Base-by-base conservation (phyloP, 768 basidiomycete genomes). In the Hirschioporus abietinus region DNA sequence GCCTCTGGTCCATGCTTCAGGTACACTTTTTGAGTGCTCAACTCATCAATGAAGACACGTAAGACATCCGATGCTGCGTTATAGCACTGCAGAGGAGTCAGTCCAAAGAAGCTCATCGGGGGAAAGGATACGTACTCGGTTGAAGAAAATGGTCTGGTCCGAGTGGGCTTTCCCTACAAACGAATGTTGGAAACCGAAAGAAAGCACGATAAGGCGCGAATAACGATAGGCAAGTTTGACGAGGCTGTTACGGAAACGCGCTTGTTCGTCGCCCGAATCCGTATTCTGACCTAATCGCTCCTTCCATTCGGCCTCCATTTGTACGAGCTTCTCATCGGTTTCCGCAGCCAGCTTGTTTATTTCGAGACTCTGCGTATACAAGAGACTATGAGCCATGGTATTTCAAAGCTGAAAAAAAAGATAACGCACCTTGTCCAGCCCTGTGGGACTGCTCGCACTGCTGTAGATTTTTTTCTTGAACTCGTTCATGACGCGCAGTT, bases 1-100 rank as follows among this genome's bases (percentile, higher is more conserved):
- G 89, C 87, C 72, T 92, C 91, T 1, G 92, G 91, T 0, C 90
- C 92, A 72, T 91, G 89, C 3, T 88, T 83, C 64, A 89, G 81
- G 68, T 83, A 88, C 27, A 80, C 77, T 62, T 66, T 79, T 23
- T 86, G 86, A 68, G 76, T 77, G 70, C 82, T 88, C 67, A 90
- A 75, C 65, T 84, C 83, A 58, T 86, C 77, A 20, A 90, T 80
- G 36, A 91, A 83, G 24, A 84, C 83, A 58, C 81, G 78, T 9
- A 91, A 84, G 23, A 90, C 85, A 70, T 87, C 88, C 20, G 81
- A 79, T 4, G 91, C 91, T 26, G 91, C 88, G 25, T 78, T 79
- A 66, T 89, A 76, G 70, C 91, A 92, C 89, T 91, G 62, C 20
- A 62, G 63, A 64, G 64, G 7, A 70, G 42, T 58, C 30, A 52